Conservation (phyloP, 805 yeast species). For the Sugiyamaella floridensis region DNA sequence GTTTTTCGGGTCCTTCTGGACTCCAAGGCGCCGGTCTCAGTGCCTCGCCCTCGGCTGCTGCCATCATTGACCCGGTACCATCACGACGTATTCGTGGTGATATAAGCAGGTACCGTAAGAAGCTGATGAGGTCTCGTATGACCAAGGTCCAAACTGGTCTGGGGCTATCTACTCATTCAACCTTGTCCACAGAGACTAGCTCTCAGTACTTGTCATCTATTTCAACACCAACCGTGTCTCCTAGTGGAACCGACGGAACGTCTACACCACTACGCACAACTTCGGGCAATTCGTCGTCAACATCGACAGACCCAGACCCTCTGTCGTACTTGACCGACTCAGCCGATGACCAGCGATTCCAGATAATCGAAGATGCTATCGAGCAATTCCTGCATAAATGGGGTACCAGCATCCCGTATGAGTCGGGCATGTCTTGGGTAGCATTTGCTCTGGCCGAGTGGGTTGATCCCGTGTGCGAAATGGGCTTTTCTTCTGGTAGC, state of each 20-base stretch:
- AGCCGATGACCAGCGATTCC: slow-evolving; percentile 17
- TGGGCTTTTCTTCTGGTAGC: neutral
- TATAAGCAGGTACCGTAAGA: slow-evolving; percentile 23
- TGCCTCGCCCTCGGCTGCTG: neutral
- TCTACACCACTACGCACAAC: neutral
- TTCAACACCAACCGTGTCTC: slow-evolving; percentile 1
- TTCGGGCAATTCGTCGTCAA: neutral
- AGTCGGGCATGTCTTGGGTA: slow-evolving; percentile 78
- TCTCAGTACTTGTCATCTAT: slow-evolving; percentile 9
- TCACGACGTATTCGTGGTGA: slow-evolving; percentile 29
- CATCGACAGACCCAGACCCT: slow-evolving; percentile 3
- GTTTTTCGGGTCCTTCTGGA: neutral
- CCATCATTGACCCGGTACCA: neutral
- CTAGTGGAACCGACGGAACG: neutral
- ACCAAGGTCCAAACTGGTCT: slow-evolving; percentile 2
- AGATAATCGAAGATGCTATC: slow-evolving; percentile 49
- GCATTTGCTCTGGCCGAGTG: slow-evolving; percentile 86
- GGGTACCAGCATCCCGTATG: slow-evolving; percentile 72
- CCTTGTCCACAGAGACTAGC: slow-evolving; percentile 2
- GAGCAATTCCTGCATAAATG: slow-evolving; percentile 63
- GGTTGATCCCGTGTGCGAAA: slow-evolving; percentile 57
- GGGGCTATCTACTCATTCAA: slow-evolving; percentile 2
- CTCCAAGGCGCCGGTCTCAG: neutral
- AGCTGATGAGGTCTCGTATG: slow-evolving; percentile 6
- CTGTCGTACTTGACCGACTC: slow-evolving; percentile 11